Conservation (phyloP, 441 rosid species). For the Adansonia rubrostipa region DNA sequence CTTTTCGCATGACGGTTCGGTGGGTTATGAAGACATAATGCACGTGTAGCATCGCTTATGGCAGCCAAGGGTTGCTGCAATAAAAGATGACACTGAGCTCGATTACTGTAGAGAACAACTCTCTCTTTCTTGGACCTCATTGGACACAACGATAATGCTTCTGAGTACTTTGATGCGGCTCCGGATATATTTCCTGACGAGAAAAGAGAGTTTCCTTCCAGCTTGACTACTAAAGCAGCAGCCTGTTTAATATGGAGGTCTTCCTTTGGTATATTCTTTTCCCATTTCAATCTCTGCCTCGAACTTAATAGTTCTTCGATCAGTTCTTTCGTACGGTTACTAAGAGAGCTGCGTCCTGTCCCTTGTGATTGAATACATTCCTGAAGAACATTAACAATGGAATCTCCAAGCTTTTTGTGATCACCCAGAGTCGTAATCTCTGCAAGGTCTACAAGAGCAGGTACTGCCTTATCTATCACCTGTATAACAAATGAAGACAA, state of each 20-base stretch:
- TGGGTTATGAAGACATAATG: conserved; percentile 84
- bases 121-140: conserved; percentile 93
- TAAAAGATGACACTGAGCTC: conserved; percentile 93
- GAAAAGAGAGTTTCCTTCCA: conserved; percentile 94
- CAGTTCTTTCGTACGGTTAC: conserved; percentile 60
- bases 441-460: conserved; percentile 82
- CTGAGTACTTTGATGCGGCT: conserved; percentile 89
- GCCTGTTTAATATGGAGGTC: conserved; percentile 99
- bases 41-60: conserved; percentile 86
- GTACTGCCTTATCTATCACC: conserved; percentile 78
- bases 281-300: conserved; percentile 83
- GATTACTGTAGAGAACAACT: conserved; percentile 88
- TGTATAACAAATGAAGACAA: conserved; percentile 27
- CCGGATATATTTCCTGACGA: conserved; percentile 93
- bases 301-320: conserved; percentile 73
- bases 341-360: conserved; percentile 48
- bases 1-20: conserved; percentile 92
- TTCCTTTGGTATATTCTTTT: conserved; percentile 89
- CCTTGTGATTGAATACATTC: conserved; percentile 75
- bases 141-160: conserved; percentile 88
- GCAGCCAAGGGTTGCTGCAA: conserved; percentile 89
- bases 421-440: conserved; percentile 85
- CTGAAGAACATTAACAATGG: conserved; percentile 75
- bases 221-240: conserved; percentile 86
- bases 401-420: conserved; percentile 90